phyloP scores from a whole-genome alignment of 305 asterid genomes.

The Solanum aculeatissimum region DNA sequence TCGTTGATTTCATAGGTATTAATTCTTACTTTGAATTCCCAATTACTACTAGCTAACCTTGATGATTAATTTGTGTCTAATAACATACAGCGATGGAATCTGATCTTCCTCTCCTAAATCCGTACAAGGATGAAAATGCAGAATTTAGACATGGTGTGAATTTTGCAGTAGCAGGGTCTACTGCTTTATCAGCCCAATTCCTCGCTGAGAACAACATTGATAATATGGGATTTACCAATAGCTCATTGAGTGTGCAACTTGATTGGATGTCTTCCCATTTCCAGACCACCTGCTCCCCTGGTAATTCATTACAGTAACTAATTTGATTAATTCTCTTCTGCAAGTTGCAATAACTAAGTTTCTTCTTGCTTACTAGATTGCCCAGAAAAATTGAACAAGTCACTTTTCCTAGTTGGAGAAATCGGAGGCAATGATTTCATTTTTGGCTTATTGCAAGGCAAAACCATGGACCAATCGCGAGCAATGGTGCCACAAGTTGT shows the following conservation, averaged over 20 bases:
- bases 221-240: background rate
- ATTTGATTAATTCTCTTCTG: too few relatives aligned
- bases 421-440: conserved; percentile 9
- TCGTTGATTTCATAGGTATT: background rate
- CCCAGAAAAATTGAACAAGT: background rate
- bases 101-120: background rate
- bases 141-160: conserved; percentile 7
- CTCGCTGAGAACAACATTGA: background rate
- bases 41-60: too few relatives aligned
- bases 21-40: background rate
- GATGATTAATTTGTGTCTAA: too few relatives aligned
- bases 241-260: background rate
- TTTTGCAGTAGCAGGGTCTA: conserved; percentile 26
- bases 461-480: background rate
- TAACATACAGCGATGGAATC: too few relatives aligned
- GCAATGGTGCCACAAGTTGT: conserved; percentile 1
- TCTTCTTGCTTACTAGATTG: background rate
- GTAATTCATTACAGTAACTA: background rate
- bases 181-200: background rate
- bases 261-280: background rate
- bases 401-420: conserved; percentile 14
- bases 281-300: background rate
- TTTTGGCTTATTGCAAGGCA: background rate
- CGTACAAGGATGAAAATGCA: background rate
- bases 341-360: too few relatives aligned